Evolutionary conservation across 441 rosid genomes (phyloP), one percentile per base, ranked within the genome.

Genomic region (Euphorbia schlechtendalii): DNA sequence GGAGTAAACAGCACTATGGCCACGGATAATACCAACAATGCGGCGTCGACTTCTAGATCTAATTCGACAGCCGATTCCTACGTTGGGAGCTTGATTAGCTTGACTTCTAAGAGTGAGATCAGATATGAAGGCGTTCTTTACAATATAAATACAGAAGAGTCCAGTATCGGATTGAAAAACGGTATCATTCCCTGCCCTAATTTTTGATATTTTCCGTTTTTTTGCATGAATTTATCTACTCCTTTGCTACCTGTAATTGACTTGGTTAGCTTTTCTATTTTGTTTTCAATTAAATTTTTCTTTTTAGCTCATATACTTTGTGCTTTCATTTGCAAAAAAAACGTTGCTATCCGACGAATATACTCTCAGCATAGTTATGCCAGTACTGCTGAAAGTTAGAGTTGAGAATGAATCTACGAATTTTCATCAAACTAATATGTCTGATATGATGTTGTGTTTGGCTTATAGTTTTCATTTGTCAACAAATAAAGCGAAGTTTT

Each of bases 81-180:
- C 74, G 75, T 87, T 36, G 94, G 94, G 67, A 90, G 97, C 82
- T 80, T 86, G 83, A 90, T 90, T 56, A 90, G 96, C 79, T 77
- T 90, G 83, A 90, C 97, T 13, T 90, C 97, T 20, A 75, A 80
- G 74, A 82, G 91, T 64, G 94, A 89, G 84, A 87, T 87, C 84
- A 82, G 97, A 78, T 91, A 91, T 70, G 97, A 91, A 74, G 96
- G 97, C 22, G 73, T 88, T 73, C 88, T 91, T 9, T 88, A 81
- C 81, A 88, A 88, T 64, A 91, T 91, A 77, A 85, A 86, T 79
- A 83, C 96, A 7, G 92, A 91, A 18, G 97, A 88, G 74, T 91
- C 97, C 77, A 86, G 92, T 71, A 91, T 91, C 67, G 98, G 98
- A 52, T 73, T 91, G 59, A 86, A 80, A 79, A 89, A 84, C 70